These are phyloP conservation scores for Diaporthe velutina DNA, from an alignment of 2,329 filamentous ascomycete species.

Conservation along the genomic window DNA sequence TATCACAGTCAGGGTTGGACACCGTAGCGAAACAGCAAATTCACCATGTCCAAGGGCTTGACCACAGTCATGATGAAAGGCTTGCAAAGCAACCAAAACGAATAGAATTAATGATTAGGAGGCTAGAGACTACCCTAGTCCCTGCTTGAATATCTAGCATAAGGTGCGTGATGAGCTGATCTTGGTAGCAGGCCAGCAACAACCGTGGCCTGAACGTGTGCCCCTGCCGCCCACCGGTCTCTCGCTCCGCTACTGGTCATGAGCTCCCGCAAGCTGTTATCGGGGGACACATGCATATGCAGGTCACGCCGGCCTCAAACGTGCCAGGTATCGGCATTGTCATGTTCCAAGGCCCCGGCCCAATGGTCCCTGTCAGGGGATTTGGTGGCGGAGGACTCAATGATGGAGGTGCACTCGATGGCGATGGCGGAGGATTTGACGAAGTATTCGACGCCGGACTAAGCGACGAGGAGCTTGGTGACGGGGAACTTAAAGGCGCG, in stretches of 20 bases:
- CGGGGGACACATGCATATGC: slow-evolving; percentile 21
- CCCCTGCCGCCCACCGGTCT: background rate
- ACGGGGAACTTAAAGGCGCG: background rate
- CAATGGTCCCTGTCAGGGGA: slow-evolving; percentile 65
- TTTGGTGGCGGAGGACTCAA: background rate
- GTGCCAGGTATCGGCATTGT: slow-evolving; percentile 26
- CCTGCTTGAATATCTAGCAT: background rate
- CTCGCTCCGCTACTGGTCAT: background rate
- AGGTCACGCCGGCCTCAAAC: slow-evolving; percentile 5
- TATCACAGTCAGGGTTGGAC: background rate
- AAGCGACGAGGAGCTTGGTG: background rate
- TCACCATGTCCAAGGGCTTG: background rate
- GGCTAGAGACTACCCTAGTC: background rate
- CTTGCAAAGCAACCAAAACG: background rate
- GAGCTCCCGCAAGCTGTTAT: background rate
- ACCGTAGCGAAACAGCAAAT: background rate
- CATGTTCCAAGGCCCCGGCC: slow-evolving; percentile 60
- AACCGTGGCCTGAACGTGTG: background rate
- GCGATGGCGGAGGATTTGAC: too few species aligned
- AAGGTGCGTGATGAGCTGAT: background rate
- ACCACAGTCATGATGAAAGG: background rate
- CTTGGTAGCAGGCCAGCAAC: too few species aligned
- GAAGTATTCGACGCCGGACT: background rate
- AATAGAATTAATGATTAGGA: background rate
- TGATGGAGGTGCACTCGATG: background rate